Percentiles rank a stretch among this genome's conserved stretches.
Conservation (phyloP, 169 alveolate genomes). For the Plasmodium falciparum region DNA sequence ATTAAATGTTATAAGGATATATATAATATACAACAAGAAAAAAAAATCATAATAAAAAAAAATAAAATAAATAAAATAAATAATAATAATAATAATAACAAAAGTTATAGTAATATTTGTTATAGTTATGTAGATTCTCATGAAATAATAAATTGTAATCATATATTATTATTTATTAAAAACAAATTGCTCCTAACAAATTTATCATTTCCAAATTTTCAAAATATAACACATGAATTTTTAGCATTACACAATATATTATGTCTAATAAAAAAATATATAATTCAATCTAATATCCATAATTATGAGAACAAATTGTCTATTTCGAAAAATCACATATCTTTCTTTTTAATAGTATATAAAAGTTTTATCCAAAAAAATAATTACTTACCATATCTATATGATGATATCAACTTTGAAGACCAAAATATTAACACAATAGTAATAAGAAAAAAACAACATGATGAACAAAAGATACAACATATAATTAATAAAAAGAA, state of each 20-base stretch:
- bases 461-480: conserved; percentile 7
- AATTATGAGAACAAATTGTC: no score
- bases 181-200: conserved; percentile 26
- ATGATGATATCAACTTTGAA: conserved; percentile 2
- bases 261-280: no score
- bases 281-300: no score
- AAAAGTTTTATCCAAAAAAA: conserved; percentile 56
- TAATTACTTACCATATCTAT: conserved; percentile 19
- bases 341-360: conserved; percentile 24
- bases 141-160: no score
- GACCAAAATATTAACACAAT: background rate
- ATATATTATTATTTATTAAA: background rate
- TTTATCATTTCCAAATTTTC: background rate
- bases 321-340: background rate
- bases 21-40: background rate
- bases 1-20: conserved; percentile 34
- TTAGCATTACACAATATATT: no score
- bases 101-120: no score
- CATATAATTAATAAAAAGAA: conserved; percentile 27
- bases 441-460: conserved; percentile 17
- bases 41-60: background rate
- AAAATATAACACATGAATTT: no score
- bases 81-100: no score
- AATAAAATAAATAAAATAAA: no score
- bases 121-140: no score